phyloP scores from a whole-genome alignment of 371 early-diverging fungal genomes.

The Mortierella sp. region DNA sequence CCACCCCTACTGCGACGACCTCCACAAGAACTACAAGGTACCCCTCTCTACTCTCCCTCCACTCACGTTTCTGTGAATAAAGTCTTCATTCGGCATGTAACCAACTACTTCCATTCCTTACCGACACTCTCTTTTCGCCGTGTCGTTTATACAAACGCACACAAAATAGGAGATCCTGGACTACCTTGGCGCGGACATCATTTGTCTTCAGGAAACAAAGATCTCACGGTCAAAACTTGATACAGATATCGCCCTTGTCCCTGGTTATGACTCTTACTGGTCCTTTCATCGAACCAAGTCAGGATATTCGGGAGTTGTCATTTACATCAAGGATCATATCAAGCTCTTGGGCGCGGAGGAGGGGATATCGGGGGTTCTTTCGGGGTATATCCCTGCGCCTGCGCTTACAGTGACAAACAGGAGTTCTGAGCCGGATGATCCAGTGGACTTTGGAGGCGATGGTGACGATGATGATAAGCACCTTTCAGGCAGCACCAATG shows the following conservation, averaged over 20 bases:
- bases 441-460: not conserved
- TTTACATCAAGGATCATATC: constrained; percentile 70
- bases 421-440: not conserved
- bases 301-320: constrained; percentile 86
- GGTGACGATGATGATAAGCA: not conserved
- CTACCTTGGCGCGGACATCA: constrained; percentile 77
- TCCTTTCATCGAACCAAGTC: constrained; percentile 69
- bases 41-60: no score
- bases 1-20: constrained; percentile 65
- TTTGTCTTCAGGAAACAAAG: constrained; percentile 89
- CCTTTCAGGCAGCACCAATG: not conserved
- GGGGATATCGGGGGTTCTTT: constrained; percentile 72
- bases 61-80: not conserved
- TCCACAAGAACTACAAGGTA: constrained; percentile 70
- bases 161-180: constrained; percentile 65
- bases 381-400: constrained; percentile 20
- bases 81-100: not conserved
- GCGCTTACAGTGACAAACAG: not conserved
- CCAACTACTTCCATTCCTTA: not conserved
- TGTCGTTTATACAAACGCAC: not conserved
- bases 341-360: constrained; percentile 73
- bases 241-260: constrained; percentile 73
- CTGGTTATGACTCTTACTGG: constrained; percentile 84
- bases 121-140: not conserved
- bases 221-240: constrained; percentile 70